Base-by-base conservation (phyloP, 1,284 basidiomycete genomes). In the Sporisorium sorghi region DNA sequence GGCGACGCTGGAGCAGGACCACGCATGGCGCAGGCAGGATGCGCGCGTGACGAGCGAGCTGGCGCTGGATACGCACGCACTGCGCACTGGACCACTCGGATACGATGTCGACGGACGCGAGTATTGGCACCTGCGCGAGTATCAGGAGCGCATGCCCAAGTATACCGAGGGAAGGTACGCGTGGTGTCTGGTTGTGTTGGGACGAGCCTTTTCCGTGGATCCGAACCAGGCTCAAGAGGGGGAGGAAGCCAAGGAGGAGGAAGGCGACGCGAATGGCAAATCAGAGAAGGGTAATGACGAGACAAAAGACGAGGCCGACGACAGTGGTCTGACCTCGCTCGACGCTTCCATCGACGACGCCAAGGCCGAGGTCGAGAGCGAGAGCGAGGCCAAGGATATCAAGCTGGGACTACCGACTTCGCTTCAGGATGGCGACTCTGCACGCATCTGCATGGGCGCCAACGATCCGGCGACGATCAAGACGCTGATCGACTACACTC, bases 51-150 rank as follows among this genome's bases (percentile, higher is more conserved):
- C 35, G 3, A 8, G n/a, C 19, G 63, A 71, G 26, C 33, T 75
- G 30, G 56, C 59, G 5, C 46, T 67, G 30, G 67, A 75, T 42
- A 61, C 63, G 52, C 73, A 75, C 46, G 67, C 73, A 2, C 28
- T 77, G 32, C 60, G 77, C 5, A 77, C 69, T 6, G 77, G 77
- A 19, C 66, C 77, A 3, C 11, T 79, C 5, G 77, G 77, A 30
- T 17, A 26, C 24, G 77, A 79, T 47, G 65, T 54, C 8, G 77
- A 79, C 43, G 77, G 77, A 6, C 60, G 73, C 24, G 76, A 70
- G 52, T 79, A 76, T 32, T 79, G 77, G 77, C 76, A 79, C 32
- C 47, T 79, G 46, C 56, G 76, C 23, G 77, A 79, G 52, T 79
- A 63, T 56, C 66, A 71, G 44, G 77, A 79, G 50, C 53, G 58